Base-by-base conservation (phyloP, 768 basidiomycete genomes). In the Tremella yokohamensis region DNA sequence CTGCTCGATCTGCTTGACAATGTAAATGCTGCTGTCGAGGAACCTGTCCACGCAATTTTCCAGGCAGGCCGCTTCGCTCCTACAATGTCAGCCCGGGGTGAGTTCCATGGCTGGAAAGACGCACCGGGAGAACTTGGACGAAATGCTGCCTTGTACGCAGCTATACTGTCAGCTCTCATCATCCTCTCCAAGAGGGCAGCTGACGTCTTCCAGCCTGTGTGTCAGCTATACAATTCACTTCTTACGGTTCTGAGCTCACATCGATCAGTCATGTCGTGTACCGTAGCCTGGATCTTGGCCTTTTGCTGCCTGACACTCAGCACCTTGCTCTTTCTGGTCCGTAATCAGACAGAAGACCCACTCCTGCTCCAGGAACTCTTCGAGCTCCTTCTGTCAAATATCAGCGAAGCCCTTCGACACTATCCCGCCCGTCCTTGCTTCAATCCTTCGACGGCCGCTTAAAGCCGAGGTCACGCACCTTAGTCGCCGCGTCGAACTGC, bases 21-120 rank as follows among this genome's bases (percentile, higher is more conserved):
- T 82, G 78, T 84, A 88, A 40, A 90, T 76, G 70, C 85, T 87
- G 38, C 85, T 84, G 79, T 97, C 93, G 66, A 97, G 79, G 79
- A 96, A 97, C 57, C 92, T 82, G 57, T 89, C 89, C 50, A 94
- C 90, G 72, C 93, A 96, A 78, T 93, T 92, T 53, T 82, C 79
- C 49, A 97, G 82, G 74, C 93, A 97, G 55, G 79, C 81, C 68
- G 87, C 84, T 78, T 97, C 93, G 40, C 83, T 79, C 40, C 69
- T 65, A 25, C 15, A 24, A 15, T 11, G 51, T 57, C 26, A 61
- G 54, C 40, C 26, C 34, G 13, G 8, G 3, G 4, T 50, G 7
- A 25, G 38, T 7, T 4, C 8, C 15, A 9, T 39, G 44, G 13
- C 15, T 7, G 44, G 3, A 1, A 8, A 1, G n/a, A 34, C 53